Base-by-base conservation (phyloP, 2,329 filamentous ascomycete species). In the Neonectria magnoliae region DNA sequence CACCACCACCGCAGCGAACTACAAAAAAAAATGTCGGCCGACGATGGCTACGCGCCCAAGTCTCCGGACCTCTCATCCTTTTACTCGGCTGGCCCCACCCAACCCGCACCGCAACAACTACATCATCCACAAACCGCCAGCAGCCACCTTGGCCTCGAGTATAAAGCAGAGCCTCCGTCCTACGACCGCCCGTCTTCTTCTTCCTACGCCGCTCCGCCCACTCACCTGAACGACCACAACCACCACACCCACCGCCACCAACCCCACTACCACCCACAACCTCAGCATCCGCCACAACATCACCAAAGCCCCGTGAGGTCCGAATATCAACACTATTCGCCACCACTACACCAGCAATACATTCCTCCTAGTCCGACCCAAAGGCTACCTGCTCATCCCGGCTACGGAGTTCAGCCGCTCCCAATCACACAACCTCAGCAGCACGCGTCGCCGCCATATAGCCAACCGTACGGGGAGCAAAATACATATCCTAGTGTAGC, bases 61-160 rank as follows among this genome's bases (percentile, higher is more conserved):
- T 88, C 85, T 72, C 86, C 86, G 74, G 85, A 88, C 80, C 82
- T 88, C 69, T 87, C 85, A 64, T 86, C 83, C 64, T 83, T 88
- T 76, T 85, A 82, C 72, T 79, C 83, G 65, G 75, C 78, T 66
- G 69, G 75, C 73, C 76, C 78, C 75, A 77, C 76, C 68, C 73
- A 76, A 64, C 72, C 75, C 68, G 72, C 73, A 71, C 76, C 76
- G 66, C 77, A 78, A 67, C 75, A 77, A 62, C 73, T 73, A 53
- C 75, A 72, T 68, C 64, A 70, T 76, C 69, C 73, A 74, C 69
- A 72, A 67, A 58, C 76, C 72, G 75, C 70, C 70, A 74, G 66
- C 67, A 70, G 67, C 70, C 62, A 68, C 71, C 69, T 71, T 67
- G 67, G 54, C 61, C 63, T 70, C 68, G 71, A 76, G 72, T 77